A percentile compares a stretch with the other conserved stretches of the same genome.
Evolutionary conservation across 1,284 basidiomycete genomes (phyloP).

Genomic region (Boletus smithii): DNA sequence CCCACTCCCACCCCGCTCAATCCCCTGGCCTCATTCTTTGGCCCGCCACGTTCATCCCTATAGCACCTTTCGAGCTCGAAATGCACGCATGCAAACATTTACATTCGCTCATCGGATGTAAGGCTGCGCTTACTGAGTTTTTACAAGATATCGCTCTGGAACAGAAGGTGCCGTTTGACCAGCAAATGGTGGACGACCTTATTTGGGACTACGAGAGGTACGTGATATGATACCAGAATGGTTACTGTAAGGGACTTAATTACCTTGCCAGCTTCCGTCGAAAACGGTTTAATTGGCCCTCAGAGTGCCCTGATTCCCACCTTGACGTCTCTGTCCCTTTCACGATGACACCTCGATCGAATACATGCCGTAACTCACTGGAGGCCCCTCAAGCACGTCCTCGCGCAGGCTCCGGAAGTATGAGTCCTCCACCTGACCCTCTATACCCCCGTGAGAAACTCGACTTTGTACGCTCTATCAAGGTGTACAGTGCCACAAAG

Average conservation of each 20-base stretch:
- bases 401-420: slow-evolving; percentile 8
- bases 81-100: slow-evolving; percentile 66
- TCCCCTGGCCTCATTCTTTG: slow-evolving; percentile 53
- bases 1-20: slow-evolving; percentile 30
- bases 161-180: slow-evolving; percentile 20
- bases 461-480: slow-evolving; percentile 53
- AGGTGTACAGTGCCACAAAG: slow-evolving; percentile 50
- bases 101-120: slow-evolving; percentile 59
- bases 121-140: slow-evolving; percentile 53
- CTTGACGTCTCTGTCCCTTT: slow-evolving; percentile 8
- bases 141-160: slow-evolving; percentile 40
- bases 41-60: slow-evolving; percentile 55
- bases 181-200: slow-evolving; percentile 49
- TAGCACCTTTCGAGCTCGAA: slow-evolving; percentile 58
- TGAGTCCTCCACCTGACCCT: slow-evolving; percentile 19
- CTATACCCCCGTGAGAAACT: slow-evolving; percentile 39
- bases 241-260: slow-evolving; percentile 3
- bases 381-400: slow-evolving; percentile 14
- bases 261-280: slow-evolving; percentile 51
- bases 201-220: slow-evolving; percentile 71
- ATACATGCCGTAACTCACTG: slow-evolving; percentile 17
- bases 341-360: slow-evolving; percentile 25
- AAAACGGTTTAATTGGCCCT: slow-evolving; percentile 57
- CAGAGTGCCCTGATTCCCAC: slow-evolving; percentile 20
- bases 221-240: slow-evolving; percentile 19